Evolutionary conservation across 106 monocot genomes (phyloP).

Genomic region (Iris macrosiphon): DNA sequence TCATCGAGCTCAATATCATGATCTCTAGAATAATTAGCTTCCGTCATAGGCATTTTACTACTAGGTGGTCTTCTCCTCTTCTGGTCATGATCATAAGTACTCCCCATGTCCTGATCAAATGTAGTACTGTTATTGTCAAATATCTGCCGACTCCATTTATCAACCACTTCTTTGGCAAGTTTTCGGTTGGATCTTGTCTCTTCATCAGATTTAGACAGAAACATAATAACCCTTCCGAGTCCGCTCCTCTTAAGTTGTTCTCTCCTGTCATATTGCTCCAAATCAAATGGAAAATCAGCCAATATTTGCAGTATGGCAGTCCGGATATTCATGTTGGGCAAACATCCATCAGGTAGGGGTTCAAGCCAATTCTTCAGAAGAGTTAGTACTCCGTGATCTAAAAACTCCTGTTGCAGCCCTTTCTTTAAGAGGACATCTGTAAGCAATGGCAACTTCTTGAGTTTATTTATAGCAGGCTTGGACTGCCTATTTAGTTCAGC

Average conservation of each 20-base stretch:
- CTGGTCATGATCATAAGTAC: slow-evolving; percentile 68
- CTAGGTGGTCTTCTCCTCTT: slow-evolving; percentile 51
- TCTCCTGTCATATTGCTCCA: slow-evolving; percentile 75
- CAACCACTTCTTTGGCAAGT: slow-evolving; percentile 93
- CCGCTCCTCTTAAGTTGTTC: slow-evolving; percentile 96
- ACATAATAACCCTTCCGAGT: slow-evolving; percentile 99
- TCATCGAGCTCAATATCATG: too few relatives aligned
- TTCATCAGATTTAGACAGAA: slow-evolving; percentile 95
- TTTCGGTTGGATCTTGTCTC: slow-evolving; percentile 90
- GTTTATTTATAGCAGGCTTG: slow-evolving; percentile 89
- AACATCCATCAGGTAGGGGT: slow-evolving; percentile 97
- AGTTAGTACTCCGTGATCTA: slow-evolving; percentile 95
- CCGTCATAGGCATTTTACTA: too few relatives aligned
- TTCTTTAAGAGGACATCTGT: slow-evolving; percentile 93
- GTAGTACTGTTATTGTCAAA: slow-evolving; percentile 97
- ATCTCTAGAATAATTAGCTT: too few relatives aligned
- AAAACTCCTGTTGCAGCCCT: slow-evolving; percentile 84
- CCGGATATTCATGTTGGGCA: slow-evolving; percentile 95
- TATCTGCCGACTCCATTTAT: slow-evolving; percentile 99
- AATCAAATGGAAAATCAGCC: slow-evolving; percentile 89
- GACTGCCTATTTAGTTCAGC: slow-evolving; percentile 87
- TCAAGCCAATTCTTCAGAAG: slow-evolving; percentile 97
- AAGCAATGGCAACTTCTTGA: slow-evolving; percentile 85
- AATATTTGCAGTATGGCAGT: slow-evolving; percentile 77
- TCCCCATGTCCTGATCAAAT: slow-evolving; percentile 97